Conservation (phyloP, 2,329 filamentous ascomycete species). For the Botrytis squamosa region DNA sequence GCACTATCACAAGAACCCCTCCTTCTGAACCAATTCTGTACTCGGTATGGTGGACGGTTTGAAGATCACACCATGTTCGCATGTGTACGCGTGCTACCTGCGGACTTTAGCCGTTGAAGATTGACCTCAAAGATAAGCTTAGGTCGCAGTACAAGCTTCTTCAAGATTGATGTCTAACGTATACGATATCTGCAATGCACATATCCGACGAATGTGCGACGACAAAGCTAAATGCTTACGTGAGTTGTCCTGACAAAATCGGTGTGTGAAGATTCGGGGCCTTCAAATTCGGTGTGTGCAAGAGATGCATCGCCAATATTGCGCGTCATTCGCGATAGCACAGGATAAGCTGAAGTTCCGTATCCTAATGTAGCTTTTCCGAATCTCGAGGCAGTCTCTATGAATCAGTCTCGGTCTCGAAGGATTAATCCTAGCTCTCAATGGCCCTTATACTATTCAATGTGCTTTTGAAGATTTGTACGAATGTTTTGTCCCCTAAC, state of each 20-base stretch:
- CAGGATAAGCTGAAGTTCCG: background rate
- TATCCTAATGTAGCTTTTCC: background rate
- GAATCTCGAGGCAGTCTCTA: background rate
- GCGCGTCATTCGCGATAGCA: background rate
- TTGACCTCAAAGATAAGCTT: background rate
- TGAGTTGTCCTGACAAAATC: background rate
- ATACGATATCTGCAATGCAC: background rate
- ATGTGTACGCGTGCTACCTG: background rate
- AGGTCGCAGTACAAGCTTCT: background rate
- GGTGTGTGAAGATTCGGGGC: background rate
- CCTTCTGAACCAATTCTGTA: background rate
- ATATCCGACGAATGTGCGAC: background rate
- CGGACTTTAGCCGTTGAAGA: background rate
- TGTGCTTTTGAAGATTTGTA: background rate
- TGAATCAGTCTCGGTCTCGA: background rate
- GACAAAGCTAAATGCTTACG: background rate
- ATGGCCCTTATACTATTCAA: background rate
- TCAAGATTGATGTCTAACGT: background rate
- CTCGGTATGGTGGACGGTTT: background rate
- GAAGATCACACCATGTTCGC: background rate
- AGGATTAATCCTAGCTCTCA: background rate
- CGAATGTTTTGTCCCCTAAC: background rate
- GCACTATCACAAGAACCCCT: background rate
- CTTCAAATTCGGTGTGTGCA: background rate
- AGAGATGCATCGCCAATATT: background rate